Percentiles rank a stretch among this genome's conserved stretches.
Evolutionary conservation across 2,329 filamentous ascomycete species (phyloP).

Genomic region (Pseudocercospora ulei): DNA sequence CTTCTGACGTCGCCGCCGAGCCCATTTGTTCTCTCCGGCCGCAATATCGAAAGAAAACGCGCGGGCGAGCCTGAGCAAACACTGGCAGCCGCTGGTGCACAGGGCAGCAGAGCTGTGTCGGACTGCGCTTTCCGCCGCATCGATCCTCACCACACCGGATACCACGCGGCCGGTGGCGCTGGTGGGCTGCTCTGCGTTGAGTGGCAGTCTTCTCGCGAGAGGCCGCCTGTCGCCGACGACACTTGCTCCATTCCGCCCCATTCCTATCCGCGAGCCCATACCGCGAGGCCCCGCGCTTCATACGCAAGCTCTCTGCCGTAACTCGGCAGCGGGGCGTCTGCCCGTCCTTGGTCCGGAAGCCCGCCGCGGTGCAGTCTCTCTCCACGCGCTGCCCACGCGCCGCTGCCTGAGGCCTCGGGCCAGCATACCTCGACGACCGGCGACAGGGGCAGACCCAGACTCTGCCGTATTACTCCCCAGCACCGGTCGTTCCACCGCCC

Average conservation of each 20-base stretch:
- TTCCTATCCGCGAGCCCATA: constrained; percentile 9
- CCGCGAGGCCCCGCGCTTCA: constrained; percentile 3
- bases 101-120: too few relatives aligned
- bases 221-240: constrained; percentile 1
- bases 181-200: neutral
- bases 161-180: neutral
- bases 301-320: constrained; percentile 8
- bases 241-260: constrained; percentile 2
- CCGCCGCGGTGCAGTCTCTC: constrained; percentile 5
- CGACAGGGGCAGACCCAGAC: constrained; percentile 7
- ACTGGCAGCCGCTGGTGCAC: neutral
- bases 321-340: constrained; percentile 5
- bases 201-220: constrained; percentile 6
- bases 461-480: constrained; percentile 1
- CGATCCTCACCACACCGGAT: neutral
- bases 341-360: constrained; percentile 4
- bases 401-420: constrained; percentile 10
- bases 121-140: neutral
- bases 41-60: constrained; percentile 1
- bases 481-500: constrained; percentile 14
- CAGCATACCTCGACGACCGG: constrained; percentile 2
- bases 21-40: constrained; percentile 4
- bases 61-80: neutral
- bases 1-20: constrained; percentile 9
- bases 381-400: constrained; percentile 12